A percentile compares a stretch with the other conserved stretches of the same genome.
Conservation (phyloP, 2,329 filamentous ascomycete species). For the Lomentospora prolificans region DNA sequence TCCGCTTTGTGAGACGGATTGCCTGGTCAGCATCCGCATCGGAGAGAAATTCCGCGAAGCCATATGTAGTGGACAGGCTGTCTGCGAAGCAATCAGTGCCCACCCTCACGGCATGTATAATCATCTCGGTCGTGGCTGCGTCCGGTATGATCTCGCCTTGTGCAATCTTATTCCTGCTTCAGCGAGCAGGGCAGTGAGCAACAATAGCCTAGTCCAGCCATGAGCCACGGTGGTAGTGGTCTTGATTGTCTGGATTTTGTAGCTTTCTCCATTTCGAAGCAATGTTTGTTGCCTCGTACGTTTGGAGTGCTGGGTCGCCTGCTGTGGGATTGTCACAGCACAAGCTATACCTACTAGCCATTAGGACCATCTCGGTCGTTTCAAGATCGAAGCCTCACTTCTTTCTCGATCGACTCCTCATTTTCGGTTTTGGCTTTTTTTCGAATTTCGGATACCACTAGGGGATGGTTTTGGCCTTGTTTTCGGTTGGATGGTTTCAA, state of each 20-base stretch:
- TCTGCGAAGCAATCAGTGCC: conserved; percentile 9
- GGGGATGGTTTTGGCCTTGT: not conserved
- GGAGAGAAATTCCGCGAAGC: conserved; percentile 10
- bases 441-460: not conserved
- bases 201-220: not conserved
- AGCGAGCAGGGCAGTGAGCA: conserved; percentile 46
- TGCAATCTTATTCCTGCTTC: not conserved
- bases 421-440: not conserved
- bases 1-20: conserved; percentile 10
- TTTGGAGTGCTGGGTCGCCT: not conserved
- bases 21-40: conserved; percentile 43
- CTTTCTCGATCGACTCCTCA: not conserved
- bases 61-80: not conserved
- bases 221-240: conserved; percentile 3
- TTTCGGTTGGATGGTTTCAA: not conserved
- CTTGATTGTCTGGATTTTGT: not conserved
- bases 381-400: not conserved
- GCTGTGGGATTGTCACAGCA: not conserved
- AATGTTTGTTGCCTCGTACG: not conserved
- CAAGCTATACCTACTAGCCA: not conserved
- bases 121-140: not conserved
- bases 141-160: not conserved
- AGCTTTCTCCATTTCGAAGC: not conserved
- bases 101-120: not conserved
- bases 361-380: not conserved